These are phyloP conservation scores for Periglandula ipomoeae DNA, from an alignment of 2,329 filamentous ascomycete species.

Conservation along the genomic window DNA sequence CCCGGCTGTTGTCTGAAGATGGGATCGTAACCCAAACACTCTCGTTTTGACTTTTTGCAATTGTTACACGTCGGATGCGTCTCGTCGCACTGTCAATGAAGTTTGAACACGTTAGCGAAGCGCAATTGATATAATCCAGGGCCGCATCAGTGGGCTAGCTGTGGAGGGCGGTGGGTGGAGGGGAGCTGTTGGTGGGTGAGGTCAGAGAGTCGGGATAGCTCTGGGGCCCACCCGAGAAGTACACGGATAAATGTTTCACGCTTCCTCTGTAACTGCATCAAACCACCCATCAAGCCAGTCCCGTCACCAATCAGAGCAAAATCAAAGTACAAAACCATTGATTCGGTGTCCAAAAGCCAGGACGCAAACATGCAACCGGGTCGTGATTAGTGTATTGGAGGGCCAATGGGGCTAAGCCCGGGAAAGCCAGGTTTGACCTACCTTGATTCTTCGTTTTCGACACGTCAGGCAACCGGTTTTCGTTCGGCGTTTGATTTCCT, in stretches of 20 bases:
- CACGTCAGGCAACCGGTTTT: slow-evolving; percentile 56
- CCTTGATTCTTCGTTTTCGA: slow-evolving; percentile 54
- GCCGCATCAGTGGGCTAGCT: background rate
- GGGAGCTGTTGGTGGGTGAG: background rate
- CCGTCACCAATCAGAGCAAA: background rate
- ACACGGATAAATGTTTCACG: slow-evolving; percentile 5
- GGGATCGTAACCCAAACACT: slow-evolving; percentile 78
- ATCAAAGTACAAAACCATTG: too few relatives aligned
- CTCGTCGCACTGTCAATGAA: slow-evolving; percentile 72
- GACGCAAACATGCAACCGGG: too few relatives aligned
- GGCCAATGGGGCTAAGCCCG: too few relatives aligned
- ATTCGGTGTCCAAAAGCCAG: too few relatives aligned
- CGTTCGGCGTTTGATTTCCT: slow-evolving; percentile 55
- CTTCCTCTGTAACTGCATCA: background rate
- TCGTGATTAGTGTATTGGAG: too few relatives aligned
- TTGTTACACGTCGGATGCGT: slow-evolving; percentile 85
- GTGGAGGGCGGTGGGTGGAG: background rate
- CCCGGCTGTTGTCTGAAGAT: slow-evolving; percentile 70
- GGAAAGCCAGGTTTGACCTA: slow-evolving; percentile 32
- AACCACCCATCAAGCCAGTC: too few relatives aligned
- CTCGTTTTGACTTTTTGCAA: slow-evolving; percentile 80
- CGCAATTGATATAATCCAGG: background rate
- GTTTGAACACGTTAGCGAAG: slow-evolving; percentile 8
- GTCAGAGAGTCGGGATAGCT: slow-evolving; percentile 1
- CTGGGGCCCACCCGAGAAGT: slow-evolving; percentile 1